These are phyloP conservation scores for Trichomonascus vanleenenianus DNA, from an alignment of 805 yeast genomes.

Conservation along the genomic window DNA sequence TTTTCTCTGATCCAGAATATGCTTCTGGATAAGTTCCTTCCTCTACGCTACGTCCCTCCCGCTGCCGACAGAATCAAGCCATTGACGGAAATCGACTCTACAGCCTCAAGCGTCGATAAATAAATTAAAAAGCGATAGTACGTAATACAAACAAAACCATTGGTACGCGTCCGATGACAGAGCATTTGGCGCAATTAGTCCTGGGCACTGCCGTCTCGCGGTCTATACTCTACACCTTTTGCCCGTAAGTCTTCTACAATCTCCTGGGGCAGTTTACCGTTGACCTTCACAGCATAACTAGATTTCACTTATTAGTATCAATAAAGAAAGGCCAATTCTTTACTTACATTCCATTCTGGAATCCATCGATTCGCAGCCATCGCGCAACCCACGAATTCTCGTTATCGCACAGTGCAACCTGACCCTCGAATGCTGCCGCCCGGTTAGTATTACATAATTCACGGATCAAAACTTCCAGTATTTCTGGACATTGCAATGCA, in stretches of 20 bases:
- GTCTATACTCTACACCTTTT: conserved; percentile 78
- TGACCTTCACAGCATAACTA: conserved; percentile 79
- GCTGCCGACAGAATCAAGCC: background rate
- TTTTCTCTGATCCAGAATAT: conserved; percentile 73
- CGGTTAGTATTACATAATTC: background rate
- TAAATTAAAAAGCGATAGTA: background rate
- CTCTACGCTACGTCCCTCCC: conserved; percentile 34
- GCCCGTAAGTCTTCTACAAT: conserved; percentile 62
- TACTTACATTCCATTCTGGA: conserved; percentile 66
- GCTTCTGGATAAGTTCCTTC: conserved; percentile 56
- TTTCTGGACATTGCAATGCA: background rate
- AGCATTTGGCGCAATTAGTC: too few species aligned
- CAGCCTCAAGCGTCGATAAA: background rate
- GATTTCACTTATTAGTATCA: background rate
- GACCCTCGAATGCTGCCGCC: conserved; percentile 68
- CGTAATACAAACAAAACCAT: background rate
- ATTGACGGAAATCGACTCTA: background rate
- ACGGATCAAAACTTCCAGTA: too few species aligned
- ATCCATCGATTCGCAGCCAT: conserved; percentile 69
- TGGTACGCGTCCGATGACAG: too few species aligned
- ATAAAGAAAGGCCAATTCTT: background rate
- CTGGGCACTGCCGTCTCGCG: conserved; percentile 73
- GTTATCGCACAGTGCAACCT: conserved; percentile 83
- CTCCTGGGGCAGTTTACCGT: conserved; percentile 86
- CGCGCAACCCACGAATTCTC: conserved; percentile 67